These are phyloP conservation scores for Plasmodium falciparum DNA, from an alignment of 169 alveolate species.

Conservation along the genomic window DNA sequence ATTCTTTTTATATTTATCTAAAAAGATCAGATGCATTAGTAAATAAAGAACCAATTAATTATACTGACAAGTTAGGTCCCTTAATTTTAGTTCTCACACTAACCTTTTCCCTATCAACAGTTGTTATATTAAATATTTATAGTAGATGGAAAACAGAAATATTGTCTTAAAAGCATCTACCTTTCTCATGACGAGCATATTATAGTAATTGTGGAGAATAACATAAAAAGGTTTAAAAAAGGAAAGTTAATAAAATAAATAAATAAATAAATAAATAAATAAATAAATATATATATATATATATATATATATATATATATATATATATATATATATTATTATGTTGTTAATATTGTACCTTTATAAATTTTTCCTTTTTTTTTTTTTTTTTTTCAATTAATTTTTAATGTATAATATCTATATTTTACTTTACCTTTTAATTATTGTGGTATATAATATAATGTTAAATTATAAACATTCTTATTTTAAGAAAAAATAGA, in stretches of 20 bases:
- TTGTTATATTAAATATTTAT: slow-evolving; percentile 76
- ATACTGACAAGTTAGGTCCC: slow-evolving; percentile 86
- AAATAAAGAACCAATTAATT: slow-evolving; percentile 85
- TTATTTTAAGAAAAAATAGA: slow-evolving; percentile 4
- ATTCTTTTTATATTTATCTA: slow-evolving; percentile 84
- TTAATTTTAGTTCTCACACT: slow-evolving; percentile 77
- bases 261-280: background rate
- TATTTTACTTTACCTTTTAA: too few relatives aligned
- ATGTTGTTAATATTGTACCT: slow-evolving; percentile 2
- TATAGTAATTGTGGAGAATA: too few relatives aligned
- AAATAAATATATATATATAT: background rate
- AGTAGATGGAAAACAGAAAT: slow-evolving; percentile 25
- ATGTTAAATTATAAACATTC: too few relatives aligned
- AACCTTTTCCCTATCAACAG: slow-evolving; percentile 74
- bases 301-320: background rate
- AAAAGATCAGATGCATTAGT: slow-evolving; percentile 83
- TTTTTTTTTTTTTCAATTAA: too few relatives aligned
- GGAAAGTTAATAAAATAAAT: too few relatives aligned
- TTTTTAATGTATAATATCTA: too few relatives aligned
- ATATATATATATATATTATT: background rate
- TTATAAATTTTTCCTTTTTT: too few relatives aligned
- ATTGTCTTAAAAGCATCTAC: background rate
- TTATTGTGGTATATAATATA: too few relatives aligned
- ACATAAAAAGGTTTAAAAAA: too few relatives aligned
- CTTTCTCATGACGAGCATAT: too few relatives aligned